Percentiles rank a stretch among this genome's conserved stretches.
Evolutionary conservation across 2,329 filamentous ascomycete species (phyloP).

Genomic region (Dactylellina parvicollis): DNA sequence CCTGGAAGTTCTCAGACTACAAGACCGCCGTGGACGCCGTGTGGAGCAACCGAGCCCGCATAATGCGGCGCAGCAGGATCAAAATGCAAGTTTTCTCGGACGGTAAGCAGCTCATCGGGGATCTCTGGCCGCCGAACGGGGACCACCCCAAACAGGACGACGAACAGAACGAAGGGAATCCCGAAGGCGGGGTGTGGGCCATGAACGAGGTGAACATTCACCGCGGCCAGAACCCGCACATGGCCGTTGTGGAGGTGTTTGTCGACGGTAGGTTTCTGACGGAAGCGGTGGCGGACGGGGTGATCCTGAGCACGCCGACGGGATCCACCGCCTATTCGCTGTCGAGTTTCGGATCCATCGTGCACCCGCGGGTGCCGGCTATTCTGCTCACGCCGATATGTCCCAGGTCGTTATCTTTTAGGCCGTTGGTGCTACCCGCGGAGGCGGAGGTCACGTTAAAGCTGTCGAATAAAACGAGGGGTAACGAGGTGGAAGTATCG

Average conservation of each 20-base stretch:
- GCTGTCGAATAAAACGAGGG: conserved; percentile 81
- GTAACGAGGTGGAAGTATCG: conserved; percentile 79
- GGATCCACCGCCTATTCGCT: conserved; percentile 95
- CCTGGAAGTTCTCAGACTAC: conserved; percentile 95
- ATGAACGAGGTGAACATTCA: conserved; percentile 97
- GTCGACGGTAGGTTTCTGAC: conserved; percentile 90
- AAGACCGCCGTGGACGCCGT: conserved; percentile 77
- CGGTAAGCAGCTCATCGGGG: conserved; percentile 59
- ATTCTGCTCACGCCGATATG: conserved; percentile 94
- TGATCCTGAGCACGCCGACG: conserved; percentile 91
- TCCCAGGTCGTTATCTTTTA: conserved; percentile 88
- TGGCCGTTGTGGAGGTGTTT: conserved; percentile 90
- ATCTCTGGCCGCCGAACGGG: conserved; percentile 51
- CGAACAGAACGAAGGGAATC: background rate
- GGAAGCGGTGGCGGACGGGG: conserved; percentile 92
- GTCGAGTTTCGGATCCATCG: conserved; percentile 90
- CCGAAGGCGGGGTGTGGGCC: conserved; percentile 63
- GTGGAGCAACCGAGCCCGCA: conserved; percentile 69
- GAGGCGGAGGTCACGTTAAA: conserved; percentile 84
- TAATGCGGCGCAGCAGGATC: conserved; percentile 86
- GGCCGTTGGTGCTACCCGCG: conserved; percentile 86
- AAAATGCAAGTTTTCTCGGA: conserved; percentile 78
- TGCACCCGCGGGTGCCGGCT: conserved; percentile 89
- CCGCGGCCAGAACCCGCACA: conserved; percentile 85
- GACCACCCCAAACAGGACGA: conserved; percentile 10